Base-by-base conservation (phyloP, 106 monocot genomes). In the Dioscorea dumetorum region DNA sequence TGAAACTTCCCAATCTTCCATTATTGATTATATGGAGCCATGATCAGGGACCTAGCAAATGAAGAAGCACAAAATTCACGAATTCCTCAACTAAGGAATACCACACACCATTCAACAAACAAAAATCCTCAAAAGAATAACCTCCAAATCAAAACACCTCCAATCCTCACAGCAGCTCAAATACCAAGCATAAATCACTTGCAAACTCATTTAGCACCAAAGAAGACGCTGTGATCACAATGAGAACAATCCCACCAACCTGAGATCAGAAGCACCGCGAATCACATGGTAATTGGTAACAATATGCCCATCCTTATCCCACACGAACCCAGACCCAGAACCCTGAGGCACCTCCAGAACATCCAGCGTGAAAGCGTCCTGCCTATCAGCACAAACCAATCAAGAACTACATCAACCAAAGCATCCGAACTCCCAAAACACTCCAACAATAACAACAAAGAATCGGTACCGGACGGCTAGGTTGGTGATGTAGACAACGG, bases 401-500 rank as follows among this genome's bases (percentile, higher is more conserved):
- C 41, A 41, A 41, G 41, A 41, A 63, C 17, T 63, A 24, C 21
- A 72, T 18, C 4, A 22, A 24, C 23, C 54, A 17, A 34, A 17
- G n/a, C 20, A n/a, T 51, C 48, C 6, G 34, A 50, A 59, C 57
- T n/a, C 21, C 8, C 1, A 11, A 22, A 62, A 22, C 62, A 22
- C 34, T 18, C 41, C 17, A 22, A 18, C 68, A 56, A 34, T 2
- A 11, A 57, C 16, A 52, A 33, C 50, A 12, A n/a, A 13, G 0
- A 49, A 23, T 6, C 21, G 10, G 35, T 63, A 95, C 95, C 95
- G 68, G 54, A 78, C 78, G 64, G 91, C 91, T 14, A 95, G 86
- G 72, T 95, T 95, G 48, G 95, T 95, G 77, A 95, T 95, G 70
- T 95, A 95, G 69, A 95, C 95, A 23, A 95, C 95, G 24, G 91